Conservation (phyloP, 2,329 filamentous ascomycete genomes). For the Hypoxylon sp. region DNA sequence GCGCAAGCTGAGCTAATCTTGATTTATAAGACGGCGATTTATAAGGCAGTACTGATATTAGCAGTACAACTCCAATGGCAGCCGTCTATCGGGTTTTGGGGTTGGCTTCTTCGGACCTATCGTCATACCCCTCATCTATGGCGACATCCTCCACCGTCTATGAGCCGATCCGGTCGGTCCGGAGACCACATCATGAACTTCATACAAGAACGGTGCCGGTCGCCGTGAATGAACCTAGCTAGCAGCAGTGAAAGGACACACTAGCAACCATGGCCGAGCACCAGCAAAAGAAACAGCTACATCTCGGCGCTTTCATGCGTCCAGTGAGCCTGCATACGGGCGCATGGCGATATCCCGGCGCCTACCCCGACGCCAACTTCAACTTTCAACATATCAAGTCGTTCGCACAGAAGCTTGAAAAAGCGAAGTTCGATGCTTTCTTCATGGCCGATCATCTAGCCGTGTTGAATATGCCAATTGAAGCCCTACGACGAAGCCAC, state of each 20-base stretch:
- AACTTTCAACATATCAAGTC: slow-evolving; percentile 67
- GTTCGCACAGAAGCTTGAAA: slow-evolving; percentile 68
- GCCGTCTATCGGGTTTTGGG: slow-evolving; percentile 10
- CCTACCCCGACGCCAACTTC: slow-evolving; percentile 71
- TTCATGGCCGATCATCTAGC: slow-evolving; percentile 71
- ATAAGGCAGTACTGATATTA: slow-evolving; percentile 36
- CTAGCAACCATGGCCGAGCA: slow-evolving; percentile 41
- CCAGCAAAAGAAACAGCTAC: slow-evolving; percentile 58
- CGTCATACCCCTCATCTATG: slow-evolving; percentile 47
- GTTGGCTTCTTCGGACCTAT: slow-evolving; percentile 37
- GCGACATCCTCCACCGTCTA: slow-evolving; percentile 39
- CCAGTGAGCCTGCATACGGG: slow-evolving; percentile 70
- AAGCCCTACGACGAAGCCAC: slow-evolving; percentile 70
- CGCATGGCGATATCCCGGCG: slow-evolving; percentile 69
- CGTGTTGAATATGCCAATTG: slow-evolving; percentile 70
- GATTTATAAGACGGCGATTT: slow-evolving; percentile 44
- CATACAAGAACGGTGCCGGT: slow-evolving; percentile 26
- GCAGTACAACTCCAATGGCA: slow-evolving; percentile 17
- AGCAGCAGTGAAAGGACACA: slow-evolving; percentile 2
- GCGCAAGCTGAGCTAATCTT: slow-evolving; percentile 6
- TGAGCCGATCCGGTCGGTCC: slow-evolving; percentile 35
- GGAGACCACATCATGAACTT: slow-evolving; percentile 22
- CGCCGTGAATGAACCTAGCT: background rate
- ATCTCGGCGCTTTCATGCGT: slow-evolving; percentile 73
- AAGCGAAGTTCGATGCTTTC: slow-evolving; percentile 69